A percentile compares a stretch with the other conserved stretches of the same genome.
These are phyloP conservation scores for Kodamaea neixiangensis DNA, from an alignment of 805 yeast genomes.

Conservation along the genomic window DNA sequence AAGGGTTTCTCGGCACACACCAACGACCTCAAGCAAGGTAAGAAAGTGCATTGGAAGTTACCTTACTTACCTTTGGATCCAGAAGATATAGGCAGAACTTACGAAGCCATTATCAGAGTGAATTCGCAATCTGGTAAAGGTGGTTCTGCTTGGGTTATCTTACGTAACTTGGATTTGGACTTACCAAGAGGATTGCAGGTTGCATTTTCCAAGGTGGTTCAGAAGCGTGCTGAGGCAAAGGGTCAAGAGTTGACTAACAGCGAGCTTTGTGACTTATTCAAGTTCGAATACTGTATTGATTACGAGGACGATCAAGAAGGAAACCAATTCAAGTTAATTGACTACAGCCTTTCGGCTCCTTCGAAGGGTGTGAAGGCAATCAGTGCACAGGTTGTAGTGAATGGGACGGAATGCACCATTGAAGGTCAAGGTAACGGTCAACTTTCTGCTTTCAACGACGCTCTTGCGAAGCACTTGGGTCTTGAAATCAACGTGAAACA, in stretches of 20 bases:
- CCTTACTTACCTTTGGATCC: slow-evolving; percentile 88
- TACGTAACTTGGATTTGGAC: slow-evolving; percentile 73
- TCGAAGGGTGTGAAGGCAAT: slow-evolving; percentile 46
- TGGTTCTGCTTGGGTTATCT: slow-evolving; percentile 86
- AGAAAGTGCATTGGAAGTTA: slow-evolving; percentile 58
- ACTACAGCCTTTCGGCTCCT: slow-evolving; percentile 48
- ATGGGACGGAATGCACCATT: slow-evolving; percentile 42
- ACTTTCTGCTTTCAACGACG: slow-evolving; percentile 71
- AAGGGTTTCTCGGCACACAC: slow-evolving; percentile 66
- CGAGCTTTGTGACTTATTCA: slow-evolving; percentile 69
- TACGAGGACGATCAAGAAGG: slow-evolving; percentile 30
- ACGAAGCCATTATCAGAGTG: slow-evolving; percentile 88
- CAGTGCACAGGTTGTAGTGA: slow-evolving; percentile 50
- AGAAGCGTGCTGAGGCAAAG: slow-evolving; percentile 62
- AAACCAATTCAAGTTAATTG: slow-evolving; percentile 38
- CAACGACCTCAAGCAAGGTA: slow-evolving; percentile 23
- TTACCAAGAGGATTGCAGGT: slow-evolving; percentile 81
- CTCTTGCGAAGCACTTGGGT: slow-evolving; percentile 51
- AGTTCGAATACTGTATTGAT: slow-evolving; percentile 53
- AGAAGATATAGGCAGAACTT: slow-evolving; percentile 81
- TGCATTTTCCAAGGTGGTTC: slow-evolving; percentile 72
- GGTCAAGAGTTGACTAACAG: slow-evolving; percentile 69
- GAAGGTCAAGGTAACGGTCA: slow-evolving; percentile 81
- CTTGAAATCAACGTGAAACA: slow-evolving; percentile 60
- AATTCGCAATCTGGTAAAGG: slow-evolving; percentile 89